Evolutionary conservation across 495 filamentous ascomycete genomes (phyloP).

Genomic region (Neurospora sp.): DNA sequence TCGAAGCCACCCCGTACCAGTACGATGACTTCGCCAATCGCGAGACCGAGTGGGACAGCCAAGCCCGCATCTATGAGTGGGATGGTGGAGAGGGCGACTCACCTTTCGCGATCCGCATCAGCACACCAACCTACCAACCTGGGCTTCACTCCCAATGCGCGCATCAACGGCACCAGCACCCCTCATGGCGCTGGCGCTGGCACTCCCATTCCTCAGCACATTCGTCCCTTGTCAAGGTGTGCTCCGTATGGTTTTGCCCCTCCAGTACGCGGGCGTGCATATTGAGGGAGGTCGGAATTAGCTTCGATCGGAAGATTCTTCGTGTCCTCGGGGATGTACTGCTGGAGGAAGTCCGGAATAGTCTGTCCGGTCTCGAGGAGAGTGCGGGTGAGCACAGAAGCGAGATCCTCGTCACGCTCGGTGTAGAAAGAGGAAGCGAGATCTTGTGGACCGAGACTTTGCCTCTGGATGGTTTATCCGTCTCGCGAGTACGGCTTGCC

Average conservation of each 20-base stretch:
- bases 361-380: background rate
- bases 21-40: slow-evolving; percentile 38
- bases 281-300: background rate
- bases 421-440: background rate
- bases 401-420: background rate
- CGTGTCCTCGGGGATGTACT: background rate
- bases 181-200: slow-evolving; percentile 14
- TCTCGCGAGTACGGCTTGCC: background rate
- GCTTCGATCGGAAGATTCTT: background rate
- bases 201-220: slow-evolving; percentile 9
- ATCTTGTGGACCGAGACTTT: background rate
- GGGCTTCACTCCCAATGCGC: slow-evolving; percentile 17
- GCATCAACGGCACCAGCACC: slow-evolving; percentile 17
- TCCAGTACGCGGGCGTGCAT: background rate
- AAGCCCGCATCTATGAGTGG: slow-evolving; percentile 69
- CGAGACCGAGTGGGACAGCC: slow-evolving; percentile 25
- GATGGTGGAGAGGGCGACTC: slow-evolving; percentile 69
- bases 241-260: no score
- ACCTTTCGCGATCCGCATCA: background rate
- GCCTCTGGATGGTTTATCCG: background rate
- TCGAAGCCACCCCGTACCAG: slow-evolving; percentile 37
- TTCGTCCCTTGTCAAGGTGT: slow-evolving; percentile 1
- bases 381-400: background rate
- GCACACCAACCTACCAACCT: slow-evolving; percentile 4
- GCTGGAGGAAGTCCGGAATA: background rate